These are phyloP conservation scores for Lactarius tabidus DNA, from an alignment of 768 basidiomycete genomes.

Conservation along the genomic window DNA sequence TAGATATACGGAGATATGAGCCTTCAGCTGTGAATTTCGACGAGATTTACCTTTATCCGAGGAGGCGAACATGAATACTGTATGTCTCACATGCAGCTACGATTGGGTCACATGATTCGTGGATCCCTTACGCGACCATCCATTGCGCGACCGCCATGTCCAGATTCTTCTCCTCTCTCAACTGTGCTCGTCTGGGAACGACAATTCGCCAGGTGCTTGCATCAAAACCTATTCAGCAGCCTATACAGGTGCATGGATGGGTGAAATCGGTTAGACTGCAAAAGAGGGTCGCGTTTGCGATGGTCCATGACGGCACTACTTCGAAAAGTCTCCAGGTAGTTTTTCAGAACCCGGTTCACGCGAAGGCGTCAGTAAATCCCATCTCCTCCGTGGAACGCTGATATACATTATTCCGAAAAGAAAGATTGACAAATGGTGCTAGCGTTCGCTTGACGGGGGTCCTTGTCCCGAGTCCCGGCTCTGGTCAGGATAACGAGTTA, in stretches of 20 bases:
- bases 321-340: constrained; percentile 74
- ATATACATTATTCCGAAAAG: background rate
- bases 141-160: background rate
- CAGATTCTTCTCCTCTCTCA: background rate
- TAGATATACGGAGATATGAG: background rate
- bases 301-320: constrained; percentile 77
- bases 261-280: constrained; percentile 81
- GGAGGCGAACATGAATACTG: background rate
- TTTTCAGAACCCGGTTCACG: constrained; percentile 42
- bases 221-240: constrained; percentile 24
- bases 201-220: constrained; percentile 25
- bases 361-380: constrained; percentile 32
- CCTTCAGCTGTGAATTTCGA: background rate
- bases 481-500: constrained; percentile 51
- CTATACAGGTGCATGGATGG: constrained; percentile 66
- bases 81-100: too few relatives aligned
- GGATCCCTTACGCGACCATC: background rate
- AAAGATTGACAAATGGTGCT: constrained; percentile 50
- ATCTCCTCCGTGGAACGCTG: background rate
- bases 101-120: too few relatives aligned
- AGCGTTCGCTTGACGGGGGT: constrained; percentile 49
- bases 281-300: constrained; percentile 84
- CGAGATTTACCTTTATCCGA: background rate
- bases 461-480: constrained; percentile 45
- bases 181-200: constrained; percentile 16